These are phyloP conservation scores for Tanozyma kutaoensis DNA, from an alignment of 805 yeast genomes.

Conservation along the genomic window DNA sequence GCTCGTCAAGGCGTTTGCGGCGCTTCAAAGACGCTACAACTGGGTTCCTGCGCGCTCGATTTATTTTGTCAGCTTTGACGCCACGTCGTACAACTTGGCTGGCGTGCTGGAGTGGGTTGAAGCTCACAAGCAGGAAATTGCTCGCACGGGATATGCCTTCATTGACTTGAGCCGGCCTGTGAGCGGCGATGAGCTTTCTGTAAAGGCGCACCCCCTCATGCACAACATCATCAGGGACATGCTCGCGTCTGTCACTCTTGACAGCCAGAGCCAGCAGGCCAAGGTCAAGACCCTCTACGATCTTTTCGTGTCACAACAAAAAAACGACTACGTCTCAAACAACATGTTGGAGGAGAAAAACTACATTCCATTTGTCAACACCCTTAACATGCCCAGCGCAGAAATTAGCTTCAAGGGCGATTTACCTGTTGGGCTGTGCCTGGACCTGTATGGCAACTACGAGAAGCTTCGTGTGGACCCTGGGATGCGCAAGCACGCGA, in stretches of 20 bases:
- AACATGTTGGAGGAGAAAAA: constrained; percentile 37
- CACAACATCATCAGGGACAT: constrained; percentile 32
- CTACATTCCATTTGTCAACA: constrained; percentile 52
- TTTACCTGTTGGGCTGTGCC: constrained; percentile 44
- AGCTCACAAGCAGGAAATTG: constrained; percentile 34
- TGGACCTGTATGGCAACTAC: constrained; percentile 51
- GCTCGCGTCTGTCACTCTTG: constrained; percentile 11
- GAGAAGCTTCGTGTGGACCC: constrained; percentile 35
- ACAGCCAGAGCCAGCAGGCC: constrained; percentile 1
- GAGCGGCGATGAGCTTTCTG: constrained; percentile 36
- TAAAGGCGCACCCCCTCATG: constrained; percentile 56
- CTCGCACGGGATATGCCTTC: constrained; percentile 51
- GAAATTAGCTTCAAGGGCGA: constrained; percentile 33
- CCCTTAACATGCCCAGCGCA: constrained; percentile 57
- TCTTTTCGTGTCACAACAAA: constrained; percentile 11
- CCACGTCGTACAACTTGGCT: constrained; percentile 63
- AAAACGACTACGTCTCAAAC: constrained; percentile 13
- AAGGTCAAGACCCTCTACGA: constrained; percentile 12
- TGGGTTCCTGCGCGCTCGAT: constrained; percentile 82
- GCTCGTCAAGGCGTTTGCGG: constrained; percentile 52
- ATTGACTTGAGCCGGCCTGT: constrained; percentile 63
- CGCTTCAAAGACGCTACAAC: constrained; percentile 45
- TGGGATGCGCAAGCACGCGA: constrained; percentile 38
- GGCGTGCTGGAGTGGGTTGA: constrained; percentile 78
- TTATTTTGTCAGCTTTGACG: constrained; percentile 78